Base-by-base conservation (phyloP, 768 basidiomycete species). In the Trametopsis cervina region DNA sequence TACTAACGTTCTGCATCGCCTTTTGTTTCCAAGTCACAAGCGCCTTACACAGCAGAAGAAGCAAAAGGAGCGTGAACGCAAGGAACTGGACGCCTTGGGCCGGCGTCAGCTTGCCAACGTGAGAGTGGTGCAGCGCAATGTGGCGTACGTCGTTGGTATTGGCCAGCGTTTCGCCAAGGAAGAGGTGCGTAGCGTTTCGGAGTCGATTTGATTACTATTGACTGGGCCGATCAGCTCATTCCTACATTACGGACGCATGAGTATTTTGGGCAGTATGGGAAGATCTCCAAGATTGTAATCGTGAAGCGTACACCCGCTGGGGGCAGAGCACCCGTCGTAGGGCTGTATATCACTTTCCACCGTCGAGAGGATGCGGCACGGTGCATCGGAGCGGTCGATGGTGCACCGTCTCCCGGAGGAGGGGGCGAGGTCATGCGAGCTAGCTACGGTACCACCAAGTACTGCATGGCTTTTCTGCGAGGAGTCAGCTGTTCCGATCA, bases 181-280 rank as follows among this genome's bases (percentile, higher is more conserved):
- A 68, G 96, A 99, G 76, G 95, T 95, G 56, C 41, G 84, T 58
- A 6, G 12, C 23, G n/a, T 47, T 33, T 12, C 24, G 12, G 17
- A 38, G 44, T 26, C 11, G 9, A 9, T 5, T 24, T 52, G 24
- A 9, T 49, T 36, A 21, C 13, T 36, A 20, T 46, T 40, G 36
- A 39, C 29, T 18, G 18, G 7, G 46, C 13, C 50, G 43, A 29
- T 41, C 43, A 63, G 92, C 80, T 93, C 40, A 90, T 97, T 56
- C 85, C 92, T 1, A 89, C 92, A 11, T 70, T 99, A 35, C 89
- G 95, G 40, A 93, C 91, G 4, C 85, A 84, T 56, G 96, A 99
- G 57, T 97, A 96, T 63, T 98, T 98, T 63, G 96, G 96, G 9
- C 93, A 96, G 63, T 99, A 97, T 66, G 96, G 96, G 57, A 97